Percentiles rank a stretch among this genome's conserved stretches.
Evolutionary conservation across 2,329 filamentous ascomycete genomes (phyloP).

Genomic region (Colletotrichum magnum): DNA sequence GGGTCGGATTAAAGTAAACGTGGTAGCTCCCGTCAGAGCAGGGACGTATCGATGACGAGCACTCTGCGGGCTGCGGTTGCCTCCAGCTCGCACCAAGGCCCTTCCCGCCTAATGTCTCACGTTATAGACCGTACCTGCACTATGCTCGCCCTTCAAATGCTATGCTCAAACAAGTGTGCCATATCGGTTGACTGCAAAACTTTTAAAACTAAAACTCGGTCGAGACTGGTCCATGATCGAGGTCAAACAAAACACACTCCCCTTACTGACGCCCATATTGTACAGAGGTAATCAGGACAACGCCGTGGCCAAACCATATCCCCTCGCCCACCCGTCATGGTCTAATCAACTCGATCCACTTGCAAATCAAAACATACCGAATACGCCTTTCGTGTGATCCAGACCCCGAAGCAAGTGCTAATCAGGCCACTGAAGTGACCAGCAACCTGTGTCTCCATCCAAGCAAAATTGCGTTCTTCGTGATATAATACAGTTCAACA

Average conservation of each 20-base stretch:
- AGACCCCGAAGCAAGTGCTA: neutral
- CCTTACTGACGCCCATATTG: conserved; percentile 30
- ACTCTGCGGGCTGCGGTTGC: neutral
- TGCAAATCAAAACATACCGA: conserved; percentile 24
- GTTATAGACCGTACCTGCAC: too few relatives aligned
- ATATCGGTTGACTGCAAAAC: conserved; percentile 18
- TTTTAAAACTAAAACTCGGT: conserved; percentile 27
- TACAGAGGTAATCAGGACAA: conserved; percentile 28
- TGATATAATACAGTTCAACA: conserved; percentile 34
- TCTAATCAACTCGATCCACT: conserved; percentile 13
- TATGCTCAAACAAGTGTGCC: neutral
- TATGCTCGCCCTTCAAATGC: neutral
- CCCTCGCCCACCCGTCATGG: conserved; percentile 12
- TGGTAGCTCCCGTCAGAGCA: neutral
- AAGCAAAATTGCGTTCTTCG: conserved; percentile 6
- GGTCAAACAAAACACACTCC: conserved; percentile 18
- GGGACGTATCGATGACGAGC: neutral
- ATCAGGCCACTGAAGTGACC: neutral
- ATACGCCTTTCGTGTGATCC: conserved; percentile 32
- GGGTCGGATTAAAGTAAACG: neutral
- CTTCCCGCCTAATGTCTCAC: neutral
- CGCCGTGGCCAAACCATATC: conserved; percentile 26
- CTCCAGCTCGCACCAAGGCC: neutral
- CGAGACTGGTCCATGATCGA: conserved; percentile 11
- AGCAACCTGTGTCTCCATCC: neutral